phyloP scores from a whole-genome alignment of 352 stramenopile species.

The Vaucheria bursata region DNA sequence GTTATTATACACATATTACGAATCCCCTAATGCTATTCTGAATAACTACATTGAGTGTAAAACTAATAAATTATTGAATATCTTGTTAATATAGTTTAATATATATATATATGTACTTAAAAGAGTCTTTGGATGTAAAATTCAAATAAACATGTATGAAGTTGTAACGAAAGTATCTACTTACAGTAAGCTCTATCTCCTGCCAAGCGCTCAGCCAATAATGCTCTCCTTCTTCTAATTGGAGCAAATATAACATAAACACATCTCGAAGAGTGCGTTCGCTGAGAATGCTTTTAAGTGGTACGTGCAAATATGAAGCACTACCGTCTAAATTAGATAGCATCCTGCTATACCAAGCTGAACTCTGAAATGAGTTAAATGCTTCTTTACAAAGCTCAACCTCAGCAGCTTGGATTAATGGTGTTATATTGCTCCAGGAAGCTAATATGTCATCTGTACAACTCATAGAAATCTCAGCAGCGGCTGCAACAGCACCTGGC shows the following conservation, averaged over 20 bases:
- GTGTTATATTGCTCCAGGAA: background rate
- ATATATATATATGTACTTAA: too few species aligned
- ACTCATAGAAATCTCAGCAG: background rate
- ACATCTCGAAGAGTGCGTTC: background rate
- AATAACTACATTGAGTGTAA: background rate
- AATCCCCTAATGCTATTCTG: background rate
- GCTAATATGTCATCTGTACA: background rate
- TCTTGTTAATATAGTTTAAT: too few species aligned
- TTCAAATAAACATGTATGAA: too few species aligned
- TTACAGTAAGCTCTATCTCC: conserved; percentile 26
- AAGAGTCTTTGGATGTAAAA: too few species aligned
- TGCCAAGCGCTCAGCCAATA: conserved; percentile 23
- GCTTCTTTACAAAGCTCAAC: background rate
- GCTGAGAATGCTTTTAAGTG: background rate
- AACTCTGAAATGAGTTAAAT: background rate
- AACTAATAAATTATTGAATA: background rate
- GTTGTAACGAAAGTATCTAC: background rate
- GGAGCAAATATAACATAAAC: conserved; percentile 4
- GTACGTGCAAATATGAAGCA: background rate
- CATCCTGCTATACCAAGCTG: conserved; percentile 1
- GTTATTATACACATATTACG: too few species aligned
- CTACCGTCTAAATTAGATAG: background rate
- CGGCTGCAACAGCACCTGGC: background rate
- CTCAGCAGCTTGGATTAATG: background rate
- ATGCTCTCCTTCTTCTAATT: background rate